Evolutionary conservation across 495 filamentous ascomycete species (phyloP), one percentile per base, ranked within the genome.

Genomic region (Aspergillus mulundensis): DNA sequence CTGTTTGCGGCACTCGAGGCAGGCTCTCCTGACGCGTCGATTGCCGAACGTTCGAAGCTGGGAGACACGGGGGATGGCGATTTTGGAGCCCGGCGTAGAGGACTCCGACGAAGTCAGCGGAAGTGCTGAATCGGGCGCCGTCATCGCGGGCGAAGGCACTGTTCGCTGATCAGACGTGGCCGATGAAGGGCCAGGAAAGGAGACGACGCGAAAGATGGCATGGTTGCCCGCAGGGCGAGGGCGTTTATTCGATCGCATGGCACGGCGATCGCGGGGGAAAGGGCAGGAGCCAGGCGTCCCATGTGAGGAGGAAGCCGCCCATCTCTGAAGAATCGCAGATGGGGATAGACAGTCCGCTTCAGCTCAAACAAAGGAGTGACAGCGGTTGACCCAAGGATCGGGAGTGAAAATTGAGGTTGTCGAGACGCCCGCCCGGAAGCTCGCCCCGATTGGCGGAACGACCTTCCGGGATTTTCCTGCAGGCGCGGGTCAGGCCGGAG

Each of bases 1-100:
- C 57, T 87, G 78, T 53, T 88, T 84, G 14, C 87, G 76, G 70
- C 87, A 90, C 36, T 86, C 85, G 77, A 87, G 87, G 64, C 87
- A 90, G 3, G 87, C 87, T 50, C 70, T 72, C 53, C 70, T 72
- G 38, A 77, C 73, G 8, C 77, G 72, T 43, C 71, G 68, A 40
- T 67, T 73, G 54, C 52, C 70, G 61, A 57, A 65, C 46, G 44
- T 56, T 55, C 60, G 61, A 5, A 63, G 39, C 28, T 61, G 62
- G 6, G 64, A 43, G 10, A 61, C 59, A 25, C 74, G 65, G 25
- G 74, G 72, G 12, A 77, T 77, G n/a, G 67, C 56, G 1, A 77
- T 68, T 60, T 75, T 77, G 19, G 48, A 50, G 34, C 32, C 15
- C 19, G 47, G 30, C 1, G 47, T 39, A 30, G 47, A 38, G 2